phyloP scores from a whole-genome alignment of 371 early-diverging fungal genomes.

The Cokeromyces recurvatus region DNA sequence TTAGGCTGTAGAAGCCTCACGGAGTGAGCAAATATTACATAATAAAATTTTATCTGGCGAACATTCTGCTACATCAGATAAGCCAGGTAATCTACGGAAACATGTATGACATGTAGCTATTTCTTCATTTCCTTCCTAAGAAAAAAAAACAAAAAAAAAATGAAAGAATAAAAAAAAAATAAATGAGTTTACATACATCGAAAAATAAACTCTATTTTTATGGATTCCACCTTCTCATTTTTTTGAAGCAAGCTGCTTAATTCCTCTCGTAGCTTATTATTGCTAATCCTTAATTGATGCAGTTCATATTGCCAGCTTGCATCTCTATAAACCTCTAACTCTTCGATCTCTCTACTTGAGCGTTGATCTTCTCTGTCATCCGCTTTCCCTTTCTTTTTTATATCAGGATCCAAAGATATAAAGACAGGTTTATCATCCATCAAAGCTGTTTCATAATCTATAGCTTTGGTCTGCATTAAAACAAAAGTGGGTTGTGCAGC shows the following conservation, averaged over 20 bases:
- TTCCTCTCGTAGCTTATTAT: constrained; percentile 33
- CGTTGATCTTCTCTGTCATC: neutral
- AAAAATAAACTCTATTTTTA: neutral
- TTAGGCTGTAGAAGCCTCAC: neutral
- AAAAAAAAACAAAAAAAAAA: neutral
- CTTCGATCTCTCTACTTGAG: constrained; percentile 1
- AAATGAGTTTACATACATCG: neutral
- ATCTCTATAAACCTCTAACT: constrained; percentile 14
- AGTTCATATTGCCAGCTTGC: constrained; percentile 37
- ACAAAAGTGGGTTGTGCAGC: constrained; percentile 25
- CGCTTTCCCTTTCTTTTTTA: constrained; percentile 25
- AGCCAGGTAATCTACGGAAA: constrained; percentile 19
- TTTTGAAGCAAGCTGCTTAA: constrained; percentile 12
- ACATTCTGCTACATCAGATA: constrained; percentile 9
- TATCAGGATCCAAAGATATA: constrained; percentile 21
- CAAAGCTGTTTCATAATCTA: constrained; percentile 10
- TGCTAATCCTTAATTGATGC: constrained; percentile 32
- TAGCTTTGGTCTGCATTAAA: constrained; percentile 33
- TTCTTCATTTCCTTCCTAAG: constrained; percentile 13
- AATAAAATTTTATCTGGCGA: constrained; percentile 11
- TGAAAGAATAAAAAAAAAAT: too few relatives aligned
- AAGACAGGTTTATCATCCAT: constrained; percentile 19
- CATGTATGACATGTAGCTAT: constrained; percentile 8
- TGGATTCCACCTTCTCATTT: neutral
- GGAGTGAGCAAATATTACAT: constrained; percentile 18